Conservation (phyloP, 305 asterid species). For the Solanum hybrid region DNA sequence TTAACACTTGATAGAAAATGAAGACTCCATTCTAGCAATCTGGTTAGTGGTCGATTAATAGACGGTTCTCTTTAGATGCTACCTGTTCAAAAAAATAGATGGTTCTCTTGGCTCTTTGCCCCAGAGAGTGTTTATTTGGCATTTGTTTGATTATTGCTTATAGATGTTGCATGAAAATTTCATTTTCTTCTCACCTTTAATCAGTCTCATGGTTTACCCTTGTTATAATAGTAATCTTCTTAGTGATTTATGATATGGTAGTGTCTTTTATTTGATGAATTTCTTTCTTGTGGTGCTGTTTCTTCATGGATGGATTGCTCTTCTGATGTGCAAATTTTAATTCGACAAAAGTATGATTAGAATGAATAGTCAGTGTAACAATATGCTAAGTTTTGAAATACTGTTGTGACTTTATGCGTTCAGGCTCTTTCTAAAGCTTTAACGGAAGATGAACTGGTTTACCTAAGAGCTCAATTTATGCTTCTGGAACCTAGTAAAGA, state of each 20-base stretch:
- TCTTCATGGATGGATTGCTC: background rate
- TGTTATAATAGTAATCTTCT: background rate
- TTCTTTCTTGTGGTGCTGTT: background rate
- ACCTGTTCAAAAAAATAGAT: background rate
- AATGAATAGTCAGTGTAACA: background rate
- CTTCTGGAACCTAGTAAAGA: slow-evolving; percentile 79
- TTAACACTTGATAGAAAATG: background rate
- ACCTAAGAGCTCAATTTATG: slow-evolving; percentile 81
- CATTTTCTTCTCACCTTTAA: background rate
- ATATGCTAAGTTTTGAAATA: background rate
- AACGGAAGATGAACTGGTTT: slow-evolving; percentile 70
- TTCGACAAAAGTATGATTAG: background rate
- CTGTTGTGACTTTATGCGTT: slow-evolving; percentile 5
- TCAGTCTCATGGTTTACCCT: background rate
- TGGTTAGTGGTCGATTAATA: background rate
- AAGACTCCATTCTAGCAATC: background rate
- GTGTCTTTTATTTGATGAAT: background rate
- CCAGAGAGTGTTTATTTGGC: background rate
- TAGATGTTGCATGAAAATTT: background rate
- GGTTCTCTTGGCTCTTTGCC: background rate
- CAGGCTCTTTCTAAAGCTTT: slow-evolving; percentile 90
- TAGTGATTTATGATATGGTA: background rate
- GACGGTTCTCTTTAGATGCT: background rate
- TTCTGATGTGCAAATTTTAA: background rate
- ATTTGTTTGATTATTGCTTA: background rate